Base-by-base conservation (phyloP, 2,329 filamentous ascomycete species). In the Madurella fahalii region DNA sequence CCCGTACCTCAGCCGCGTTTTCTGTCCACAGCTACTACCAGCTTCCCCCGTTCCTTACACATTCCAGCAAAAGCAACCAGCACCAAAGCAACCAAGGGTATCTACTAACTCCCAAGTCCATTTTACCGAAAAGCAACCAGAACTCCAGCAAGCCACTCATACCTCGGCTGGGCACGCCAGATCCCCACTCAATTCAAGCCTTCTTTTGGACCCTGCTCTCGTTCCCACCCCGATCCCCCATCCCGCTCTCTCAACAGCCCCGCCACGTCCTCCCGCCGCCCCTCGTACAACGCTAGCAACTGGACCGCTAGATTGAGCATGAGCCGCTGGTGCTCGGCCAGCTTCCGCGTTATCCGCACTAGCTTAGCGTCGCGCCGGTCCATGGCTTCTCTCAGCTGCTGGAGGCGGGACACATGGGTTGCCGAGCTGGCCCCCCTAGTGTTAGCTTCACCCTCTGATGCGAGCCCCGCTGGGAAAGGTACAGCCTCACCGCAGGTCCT, bases 211-310 rank as follows among this genome's bases (percentile, higher is more conserved):
- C 32, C 16, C 39, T 15, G 11, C 37, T n/a, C 9, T 37, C 40
- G 1, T 16, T 16, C n/a, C 16, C 40, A 4, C 18, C 7, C 40
- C 40, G 18, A 18, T 16, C 11, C 15, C 15, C 18, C 15, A n/a
- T 30, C 34, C n/a, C 2, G 16, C 34, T 18, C 40, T 53, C 34
- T 30, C 39, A 56, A 16, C 32, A 62, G 11, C 45, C 4, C 40
- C 34, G 40, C 41, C 11, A 63, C 32, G 30, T 63, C 61, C 40
- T 52, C 52, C 32, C 42, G 43, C 9, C 59, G 59, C 5, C 52
- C 61, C 18, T 55, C 42, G 13, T 64, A 63, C 44, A 64, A 50
- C 13, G 57, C 57, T 20, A 42, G 50, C 41, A 64, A 50, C 46
- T 61, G 61, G 2, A 59, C 31, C 1, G 53, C 61, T 25, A 61